These are phyloP conservation scores for Takashimella tepidaria DNA, from an alignment of 1,284 basidiomycete species.

Conservation along the genomic window DNA sequence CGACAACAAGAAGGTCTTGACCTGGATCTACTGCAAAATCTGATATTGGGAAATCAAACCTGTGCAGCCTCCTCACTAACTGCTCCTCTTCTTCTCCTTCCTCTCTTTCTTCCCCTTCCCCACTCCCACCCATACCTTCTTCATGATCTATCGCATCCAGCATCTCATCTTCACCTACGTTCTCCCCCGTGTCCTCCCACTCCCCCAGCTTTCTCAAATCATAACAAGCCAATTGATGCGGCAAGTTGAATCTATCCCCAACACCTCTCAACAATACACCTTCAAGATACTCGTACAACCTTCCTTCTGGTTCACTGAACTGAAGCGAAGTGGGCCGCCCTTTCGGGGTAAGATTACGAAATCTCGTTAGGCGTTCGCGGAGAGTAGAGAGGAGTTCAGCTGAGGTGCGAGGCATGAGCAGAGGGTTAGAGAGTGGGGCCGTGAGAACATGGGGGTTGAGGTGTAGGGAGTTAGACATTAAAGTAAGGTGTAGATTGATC, in stretches of 20 bases:
- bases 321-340: slow-evolving; percentile 10
- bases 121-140: slow-evolving; percentile 5
- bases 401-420: slow-evolving; percentile 46
- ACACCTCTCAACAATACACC: slow-evolving; percentile 37
- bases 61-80: slow-evolving; percentile 19
- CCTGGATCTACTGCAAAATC: slow-evolving; percentile 47
- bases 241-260: slow-evolving; percentile 9
- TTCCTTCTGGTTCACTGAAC: slow-evolving; percentile 37
- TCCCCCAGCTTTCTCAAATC: slow-evolving; percentile 22
- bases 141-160: slow-evolving; percentile 20
- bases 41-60: slow-evolving; percentile 33
- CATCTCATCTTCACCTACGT: slow-evolving; percentile 12
- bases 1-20: slow-evolving; percentile 42
- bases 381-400: slow-evolving; percentile 34
- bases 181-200: slow-evolving; percentile 18
- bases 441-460: slow-evolving; percentile 50
- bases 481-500: slow-evolving; percentile 67
- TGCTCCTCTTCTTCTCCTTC: slow-evolving; percentile 9
- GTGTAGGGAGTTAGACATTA: slow-evolving; percentile 69
- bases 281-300: slow-evolving; percentile 47
- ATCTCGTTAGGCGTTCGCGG: slow-evolving; percentile 36
- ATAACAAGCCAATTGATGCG: slow-evolving; percentile 19
- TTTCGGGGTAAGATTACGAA: slow-evolving; percentile 34
- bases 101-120: slow-evolving; percentile 9
- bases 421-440: slow-evolving; percentile 13